Evolutionary conservation across 768 basidiomycete species (phyloP), one percentile per base, ranked within the genome.

Genomic region (Calocybe indica): DNA sequence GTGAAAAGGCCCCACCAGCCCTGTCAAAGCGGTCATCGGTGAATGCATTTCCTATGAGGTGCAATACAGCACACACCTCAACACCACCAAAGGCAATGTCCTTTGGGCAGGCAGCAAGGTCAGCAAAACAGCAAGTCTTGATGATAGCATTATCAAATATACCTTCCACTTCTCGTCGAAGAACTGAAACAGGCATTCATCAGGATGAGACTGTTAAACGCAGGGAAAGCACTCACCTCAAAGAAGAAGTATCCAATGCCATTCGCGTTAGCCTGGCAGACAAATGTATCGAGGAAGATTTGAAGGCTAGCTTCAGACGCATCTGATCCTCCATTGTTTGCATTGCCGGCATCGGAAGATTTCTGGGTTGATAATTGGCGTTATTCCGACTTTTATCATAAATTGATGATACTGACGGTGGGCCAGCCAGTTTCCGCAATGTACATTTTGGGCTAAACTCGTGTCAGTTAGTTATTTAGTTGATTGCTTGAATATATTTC

Each of bases 381-480:
- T 22, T 22, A 22, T 22, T 22, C 22, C 1, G 22, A 22, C 22
- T 22, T 1, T 22, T 22, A 22, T 22, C 22, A 22, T 42, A 32
- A 8, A 6, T 40, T 6, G 38, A 37, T 34, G 37, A 40, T 10
- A 58, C 75, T 43, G 64, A 87, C 86, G 43, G 88, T 78, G 31
- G 90, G 76, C 76, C 76, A 73, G 29, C 90, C 90, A 15, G 93
- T 96, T 70, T 99, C 96, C 1, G 94, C 93, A 54, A 97, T 93
- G 66, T 82, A 94, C 76, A 91, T 83, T 43, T 75, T 65, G 2
- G 93, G 92, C 50, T 72, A 38, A 43, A 11, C 8, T 32, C 13
- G n/a, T 28, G 38, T 48, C 10, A 47, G 45, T 43, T 6, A 3
- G 15, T 3, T 5, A 6, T 33, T 48, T 22, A 49, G 51, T 30